These are phyloP conservation scores for Pleurotus pulmonarius DNA, from an alignment of 768 basidiomycete species.

Conservation along the genomic window DNA sequence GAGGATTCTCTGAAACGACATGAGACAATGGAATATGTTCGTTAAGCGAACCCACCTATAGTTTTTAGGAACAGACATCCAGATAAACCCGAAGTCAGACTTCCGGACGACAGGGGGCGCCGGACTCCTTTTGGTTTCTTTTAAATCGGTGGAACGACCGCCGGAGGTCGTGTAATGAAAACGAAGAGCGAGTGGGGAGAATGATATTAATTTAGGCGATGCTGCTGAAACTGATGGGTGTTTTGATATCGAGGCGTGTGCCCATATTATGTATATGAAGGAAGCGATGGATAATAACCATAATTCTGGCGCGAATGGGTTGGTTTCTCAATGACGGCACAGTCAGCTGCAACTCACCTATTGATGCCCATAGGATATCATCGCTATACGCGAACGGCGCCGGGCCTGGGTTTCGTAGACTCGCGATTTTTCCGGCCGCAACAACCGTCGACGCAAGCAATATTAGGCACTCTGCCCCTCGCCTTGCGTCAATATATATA, in stretches of 20 bases:
- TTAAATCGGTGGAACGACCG: slow-evolving; percentile 30
- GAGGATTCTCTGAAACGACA: slow-evolving; percentile 53
- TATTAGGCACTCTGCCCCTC: slow-evolving; percentile 59
- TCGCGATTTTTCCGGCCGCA: slow-evolving; percentile 46
- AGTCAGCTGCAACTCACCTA: slow-evolving; percentile 33
- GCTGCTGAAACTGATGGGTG: slow-evolving; percentile 8
- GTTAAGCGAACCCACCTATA: slow-evolving; percentile 52
- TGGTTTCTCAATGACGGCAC: slow-evolving; percentile 6
- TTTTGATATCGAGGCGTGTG: slow-evolving; percentile 45
- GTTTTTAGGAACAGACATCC: slow-evolving; percentile 91
- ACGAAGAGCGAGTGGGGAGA: slow-evolving; percentile 13
- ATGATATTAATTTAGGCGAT: slow-evolving; percentile 13
- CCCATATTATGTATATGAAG: slow-evolving; percentile 59
- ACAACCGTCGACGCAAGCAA: slow-evolving; percentile 61
- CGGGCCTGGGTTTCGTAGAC: slow-evolving; percentile 25
- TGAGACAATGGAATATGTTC: slow-evolving; percentile 10
- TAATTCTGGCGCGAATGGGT: slow-evolving; percentile 42
- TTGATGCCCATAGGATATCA: slow-evolving; percentile 42
- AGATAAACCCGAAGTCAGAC: slow-evolving; percentile 66
- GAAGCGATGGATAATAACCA: slow-evolving; percentile 49
- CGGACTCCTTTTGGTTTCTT: slow-evolving; percentile 39
- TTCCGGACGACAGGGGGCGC: slow-evolving; percentile 23
- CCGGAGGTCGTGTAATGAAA: slow-evolving; percentile 23
- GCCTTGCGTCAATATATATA: slow-evolving; percentile 59
- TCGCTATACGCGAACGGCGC: slow-evolving; percentile 16